Conservation (phyloP, 2,329 filamentous ascomycete genomes). For the Chaetomium olivaceum region DNA sequence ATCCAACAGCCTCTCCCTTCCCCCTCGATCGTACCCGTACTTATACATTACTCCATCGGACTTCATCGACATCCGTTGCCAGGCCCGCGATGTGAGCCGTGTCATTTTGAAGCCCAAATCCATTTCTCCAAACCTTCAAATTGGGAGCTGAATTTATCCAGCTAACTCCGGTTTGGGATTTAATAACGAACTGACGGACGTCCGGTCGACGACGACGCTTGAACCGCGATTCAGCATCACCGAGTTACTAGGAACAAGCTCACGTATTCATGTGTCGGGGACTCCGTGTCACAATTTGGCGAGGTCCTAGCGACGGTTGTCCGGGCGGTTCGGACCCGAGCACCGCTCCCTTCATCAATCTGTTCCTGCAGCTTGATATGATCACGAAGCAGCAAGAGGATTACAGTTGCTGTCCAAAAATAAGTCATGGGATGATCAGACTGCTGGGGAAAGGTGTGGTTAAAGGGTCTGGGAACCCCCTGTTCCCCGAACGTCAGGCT, state of each 20-base stretch:
- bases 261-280: not conserved
- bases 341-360: slow-evolving; percentile 27
- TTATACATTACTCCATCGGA: slow-evolving; percentile 19
- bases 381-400: not conserved
- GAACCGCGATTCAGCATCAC: slow-evolving; percentile 13
- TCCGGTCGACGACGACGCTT: slow-evolving; percentile 22
- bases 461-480: not conserved
- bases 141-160: slow-evolving; percentile 33
- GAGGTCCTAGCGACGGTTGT: not conserved
- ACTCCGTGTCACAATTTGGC: not conserved
- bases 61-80: not conserved
- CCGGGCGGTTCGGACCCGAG: slow-evolving; percentile 28
- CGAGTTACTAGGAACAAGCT: slow-evolving; percentile 9
- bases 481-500: not conserved
- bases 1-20: not conserved
- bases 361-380: slow-evolving; percentile 25
- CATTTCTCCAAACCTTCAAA: slow-evolving; percentile 20
- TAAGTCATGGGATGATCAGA: not conserved
- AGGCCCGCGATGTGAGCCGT: not conserved
- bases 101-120: slow-evolving; percentile 2
- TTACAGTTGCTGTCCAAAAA: not conserved
- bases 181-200: slow-evolving; percentile 32
- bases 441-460: not conserved
- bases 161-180: slow-evolving; percentile 28
- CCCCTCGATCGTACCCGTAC: slow-evolving; percentile 1